A percentile compares a stretch with the other conserved stretches of the same genome.
Conservation (phyloP, 2,329 filamentous ascomycete species). For the Endocalyx cinctus region DNA sequence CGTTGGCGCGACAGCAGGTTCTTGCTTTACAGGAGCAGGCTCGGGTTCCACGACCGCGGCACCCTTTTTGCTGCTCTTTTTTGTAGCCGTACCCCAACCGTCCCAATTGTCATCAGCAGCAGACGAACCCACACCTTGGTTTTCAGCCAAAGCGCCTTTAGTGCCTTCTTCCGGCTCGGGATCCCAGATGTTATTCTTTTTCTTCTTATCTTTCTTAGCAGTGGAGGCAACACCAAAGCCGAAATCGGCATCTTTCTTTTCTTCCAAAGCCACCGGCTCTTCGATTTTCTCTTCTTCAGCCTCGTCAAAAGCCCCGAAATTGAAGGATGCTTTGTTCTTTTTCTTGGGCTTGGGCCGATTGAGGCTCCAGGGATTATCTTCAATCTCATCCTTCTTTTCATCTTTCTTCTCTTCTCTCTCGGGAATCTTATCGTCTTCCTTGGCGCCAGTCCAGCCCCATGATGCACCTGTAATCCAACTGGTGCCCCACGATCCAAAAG, state of each 20-base stretch:
- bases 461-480: slow-evolving; percentile 51
- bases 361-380: slow-evolving; percentile 46
- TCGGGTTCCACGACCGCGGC: slow-evolving; percentile 19
- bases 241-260: slow-evolving; percentile 25
- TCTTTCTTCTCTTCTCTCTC: slow-evolving; percentile 40
- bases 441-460: slow-evolving; percentile 38
- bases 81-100: slow-evolving; percentile 32
- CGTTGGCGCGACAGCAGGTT: slow-evolving; percentile 5
- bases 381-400: slow-evolving; percentile 35
- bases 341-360: slow-evolving; percentile 48
- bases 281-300: slow-evolving; percentile 31
- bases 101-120: slow-evolving; percentile 24
- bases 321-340: slow-evolving; percentile 39
- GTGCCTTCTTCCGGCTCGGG: slow-evolving; percentile 28
- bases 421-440: slow-evolving; percentile 24
- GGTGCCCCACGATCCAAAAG: slow-evolving; percentile 56
- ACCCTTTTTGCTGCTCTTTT: slow-evolving; percentile 36
- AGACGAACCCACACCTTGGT: slow-evolving; percentile 16
- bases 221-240: slow-evolving; percentile 19
- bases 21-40: slow-evolving; percentile 16
- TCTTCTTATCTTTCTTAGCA: slow-evolving; percentile 31
- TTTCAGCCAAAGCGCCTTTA: slow-evolving; percentile 20
- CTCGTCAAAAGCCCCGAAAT: slow-evolving; percentile 45
- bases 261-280: slow-evolving; percentile 16
- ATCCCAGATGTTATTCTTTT: slow-evolving; percentile 35